A percentile compares a stretch with the other conserved stretches of the same genome.
Conservation (phyloP, 441 rosid species). For the Erodium trifolium region DNA sequence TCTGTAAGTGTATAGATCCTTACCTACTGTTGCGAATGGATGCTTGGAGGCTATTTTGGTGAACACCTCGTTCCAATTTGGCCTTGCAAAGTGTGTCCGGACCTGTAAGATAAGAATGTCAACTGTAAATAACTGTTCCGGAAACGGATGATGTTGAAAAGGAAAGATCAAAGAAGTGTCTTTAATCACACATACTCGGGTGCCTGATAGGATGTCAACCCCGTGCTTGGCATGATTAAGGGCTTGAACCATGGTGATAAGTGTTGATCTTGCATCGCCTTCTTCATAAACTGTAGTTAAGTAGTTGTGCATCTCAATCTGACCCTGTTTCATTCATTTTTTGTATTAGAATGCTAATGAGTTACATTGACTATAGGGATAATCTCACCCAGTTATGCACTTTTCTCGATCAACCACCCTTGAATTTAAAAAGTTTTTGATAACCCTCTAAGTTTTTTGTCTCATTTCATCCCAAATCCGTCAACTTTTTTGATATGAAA, state of each 20-base stretch:
- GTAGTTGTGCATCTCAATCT: constrained; percentile 89
- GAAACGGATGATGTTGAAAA: too few species aligned
- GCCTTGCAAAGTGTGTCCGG: constrained; percentile 93
- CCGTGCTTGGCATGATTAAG: constrained; percentile 94
- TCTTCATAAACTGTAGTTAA: constrained; percentile 96
- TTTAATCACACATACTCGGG: constrained; percentile 50
- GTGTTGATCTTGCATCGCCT: constrained; percentile 92
- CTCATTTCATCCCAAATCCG: not conserved
- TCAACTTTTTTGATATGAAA: too few species aligned
- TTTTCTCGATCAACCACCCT: too few species aligned
- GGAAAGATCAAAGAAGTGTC: not conserved
- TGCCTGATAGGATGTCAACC: constrained; percentile 90
- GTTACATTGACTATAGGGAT: not conserved
- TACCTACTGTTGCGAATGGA: constrained; percentile 79
- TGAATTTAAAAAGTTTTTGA: too few species aligned
- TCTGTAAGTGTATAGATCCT: not conserved
- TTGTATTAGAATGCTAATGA: constrained; percentile 1
- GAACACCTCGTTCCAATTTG: constrained; percentile 89
- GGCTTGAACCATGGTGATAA: constrained; percentile 96
- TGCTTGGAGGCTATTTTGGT: constrained; percentile 70
- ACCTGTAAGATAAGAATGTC: constrained; percentile 44
- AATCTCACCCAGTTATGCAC: too few species aligned
- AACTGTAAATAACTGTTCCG: too few species aligned
- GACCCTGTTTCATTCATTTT: constrained; percentile 46
- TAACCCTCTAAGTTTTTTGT: too few species aligned